Conservation (phyloP, 371 early-diverging fungal species). For the Parasitella parasitica region DNA sequence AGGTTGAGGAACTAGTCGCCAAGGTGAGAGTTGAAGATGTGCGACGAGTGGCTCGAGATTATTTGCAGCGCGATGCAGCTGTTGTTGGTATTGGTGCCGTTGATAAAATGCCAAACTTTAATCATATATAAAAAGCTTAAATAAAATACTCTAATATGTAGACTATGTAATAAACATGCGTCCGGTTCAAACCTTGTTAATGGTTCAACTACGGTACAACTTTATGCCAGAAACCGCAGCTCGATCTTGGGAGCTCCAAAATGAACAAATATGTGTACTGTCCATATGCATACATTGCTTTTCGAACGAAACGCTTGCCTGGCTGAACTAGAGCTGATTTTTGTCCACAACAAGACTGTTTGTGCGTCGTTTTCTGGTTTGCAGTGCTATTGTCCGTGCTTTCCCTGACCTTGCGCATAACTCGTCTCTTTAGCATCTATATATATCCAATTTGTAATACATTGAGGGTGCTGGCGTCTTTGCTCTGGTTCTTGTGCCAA, state of each 20-base stretch:
- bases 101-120: slow-evolving; percentile 73
- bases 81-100: slow-evolving; percentile 92
- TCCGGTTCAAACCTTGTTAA: neutral
- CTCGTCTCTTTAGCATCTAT: slow-evolving; percentile 21
- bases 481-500: slow-evolving; percentile 27
- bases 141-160: neutral
- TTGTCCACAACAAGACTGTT: neutral
- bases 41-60: slow-evolving; percentile 83
- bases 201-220: neutral
- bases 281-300: slow-evolving; percentile 29
- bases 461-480: slow-evolving; percentile 37
- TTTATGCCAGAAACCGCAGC: slow-evolving; percentile 19
- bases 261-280: slow-evolving; percentile 29
- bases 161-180: neutral
- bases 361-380: neutral
- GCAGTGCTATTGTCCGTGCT: slow-evolving; percentile 21
- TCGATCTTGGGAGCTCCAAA: slow-evolving; percentile 24
- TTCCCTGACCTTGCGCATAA: slow-evolving; percentile 31
- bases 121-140: slow-evolving; percentile 44
- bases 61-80: slow-evolving; percentile 84
- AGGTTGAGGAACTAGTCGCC: slow-evolving; percentile 40
- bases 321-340: slow-evolving; percentile 20
- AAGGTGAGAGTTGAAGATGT: slow-evolving; percentile 70
- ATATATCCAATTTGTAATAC: slow-evolving; percentile 28
- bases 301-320: slow-evolving; percentile 39